Conservation (phyloP, 306 rosid species). For the Casuarina equisetifolia region DNA sequence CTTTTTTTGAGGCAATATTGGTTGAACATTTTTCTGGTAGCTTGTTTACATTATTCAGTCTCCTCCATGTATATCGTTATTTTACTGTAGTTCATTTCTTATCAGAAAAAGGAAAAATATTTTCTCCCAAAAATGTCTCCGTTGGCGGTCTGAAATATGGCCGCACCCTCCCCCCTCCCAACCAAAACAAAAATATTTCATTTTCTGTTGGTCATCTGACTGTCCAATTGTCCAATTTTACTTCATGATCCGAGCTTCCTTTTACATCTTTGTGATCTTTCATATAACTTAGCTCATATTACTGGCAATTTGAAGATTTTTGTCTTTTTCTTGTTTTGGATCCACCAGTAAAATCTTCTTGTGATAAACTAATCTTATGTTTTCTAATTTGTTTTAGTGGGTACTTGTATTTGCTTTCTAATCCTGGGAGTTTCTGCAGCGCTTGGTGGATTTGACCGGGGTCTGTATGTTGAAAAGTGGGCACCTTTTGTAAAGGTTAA, state of each 20-base stretch:
- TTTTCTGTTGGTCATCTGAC: no score
- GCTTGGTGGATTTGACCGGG: conserved; percentile 76
- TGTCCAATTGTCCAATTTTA: no score
- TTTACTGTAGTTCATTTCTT: no score
- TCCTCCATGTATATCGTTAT: no score
- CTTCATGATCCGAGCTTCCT: not conserved
- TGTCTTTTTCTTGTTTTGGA: not conserved
- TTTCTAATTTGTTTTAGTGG: conserved; percentile 6
- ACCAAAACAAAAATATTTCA: no score
- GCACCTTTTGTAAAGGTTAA: conserved; percentile 61
- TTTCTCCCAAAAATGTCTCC: no score
- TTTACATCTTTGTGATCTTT: not conserved
- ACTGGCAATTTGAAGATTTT: not conserved
- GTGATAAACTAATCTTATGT: not conserved
- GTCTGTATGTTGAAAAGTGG: conserved; percentile 93
- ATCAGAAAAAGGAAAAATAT: no score
- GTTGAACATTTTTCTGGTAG: no score
- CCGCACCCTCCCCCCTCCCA: no score
- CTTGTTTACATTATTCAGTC: no score
- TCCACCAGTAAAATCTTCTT: not conserved
- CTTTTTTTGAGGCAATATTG: no score
- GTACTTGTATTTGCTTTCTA: conserved; percentile 6
- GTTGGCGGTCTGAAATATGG: no score
- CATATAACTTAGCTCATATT: not conserved
- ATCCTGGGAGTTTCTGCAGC: conserved; percentile 46